A percentile compares a stretch with the other conserved stretches of the same genome.
These are phyloP conservation scores for Kluyveromyces nonfermentans DNA, from an alignment of 805 yeast genomes.

Conservation along the genomic window DNA sequence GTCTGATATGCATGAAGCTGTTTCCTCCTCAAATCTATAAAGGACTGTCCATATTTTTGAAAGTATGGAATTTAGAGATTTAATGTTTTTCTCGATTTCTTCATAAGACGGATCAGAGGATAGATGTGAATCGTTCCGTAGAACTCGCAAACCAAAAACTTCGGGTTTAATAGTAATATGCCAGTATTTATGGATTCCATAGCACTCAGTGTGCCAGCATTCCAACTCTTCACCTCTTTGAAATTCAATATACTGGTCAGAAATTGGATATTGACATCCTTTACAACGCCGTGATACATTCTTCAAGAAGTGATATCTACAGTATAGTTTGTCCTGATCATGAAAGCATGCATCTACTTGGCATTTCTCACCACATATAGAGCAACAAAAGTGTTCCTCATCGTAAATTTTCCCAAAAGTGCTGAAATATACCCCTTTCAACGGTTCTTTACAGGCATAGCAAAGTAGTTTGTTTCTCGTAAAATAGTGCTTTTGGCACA, in stretches of 20 bases:
- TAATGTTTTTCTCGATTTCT: constrained; percentile 49
- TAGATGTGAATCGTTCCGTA: constrained; percentile 21
- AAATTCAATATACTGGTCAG: constrained; percentile 90
- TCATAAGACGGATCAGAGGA: constrained; percentile 32
- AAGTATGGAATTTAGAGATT: constrained; percentile 50
- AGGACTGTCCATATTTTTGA: constrained; percentile 75
- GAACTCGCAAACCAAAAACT: constrained; percentile 38
- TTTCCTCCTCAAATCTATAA: constrained; percentile 80
- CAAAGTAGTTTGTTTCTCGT: constrained; percentile 79
- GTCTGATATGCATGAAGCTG: constrained; percentile 83
- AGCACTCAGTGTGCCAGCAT: constrained; percentile 99
- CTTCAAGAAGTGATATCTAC: constrained; percentile 88
- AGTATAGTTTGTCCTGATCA: constrained; percentile 70
- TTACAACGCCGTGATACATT: constrained; percentile 81
- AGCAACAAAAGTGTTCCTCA: constrained; percentile 90
- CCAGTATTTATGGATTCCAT: constrained; percentile 97
- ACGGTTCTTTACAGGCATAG: constrained; percentile 70
- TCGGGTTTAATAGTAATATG: constrained; percentile 67
- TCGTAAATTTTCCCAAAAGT: constrained; percentile 90
- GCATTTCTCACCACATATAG: constrained; percentile 74
- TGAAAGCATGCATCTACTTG: constrained; percentile 90
- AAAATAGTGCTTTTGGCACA: constrained; percentile 92
- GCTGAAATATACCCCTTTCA: constrained; percentile 88
- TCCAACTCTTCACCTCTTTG: constrained; percentile 84
- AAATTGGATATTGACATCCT: constrained; percentile 85